Percentiles rank a stretch among this genome's conserved stretches.
These are phyloP conservation scores for Cylindrodendrum hubeiense DNA, from an alignment of 2,329 filamentous ascomycete species.

Conservation along the genomic window DNA sequence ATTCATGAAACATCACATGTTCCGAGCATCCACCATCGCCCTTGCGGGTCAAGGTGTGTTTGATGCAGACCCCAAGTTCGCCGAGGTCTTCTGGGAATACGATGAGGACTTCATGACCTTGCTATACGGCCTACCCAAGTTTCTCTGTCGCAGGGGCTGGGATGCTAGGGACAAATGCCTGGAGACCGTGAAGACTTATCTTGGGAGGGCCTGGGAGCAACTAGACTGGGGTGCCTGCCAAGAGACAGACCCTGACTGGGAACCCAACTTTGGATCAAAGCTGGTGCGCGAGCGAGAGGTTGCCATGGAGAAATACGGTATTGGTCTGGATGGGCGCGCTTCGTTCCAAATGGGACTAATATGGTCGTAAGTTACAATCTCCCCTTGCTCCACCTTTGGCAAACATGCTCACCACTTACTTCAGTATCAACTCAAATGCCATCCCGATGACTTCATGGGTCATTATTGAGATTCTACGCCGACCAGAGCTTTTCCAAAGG, in stretches of 20 bases:
- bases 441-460: constrained; percentile 42
- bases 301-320: constrained; percentile 39
- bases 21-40: constrained; percentile 38
- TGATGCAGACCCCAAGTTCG: constrained; percentile 31
- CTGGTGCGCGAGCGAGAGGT: constrained; percentile 39
- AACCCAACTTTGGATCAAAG: constrained; percentile 39
- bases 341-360: constrained; percentile 42
- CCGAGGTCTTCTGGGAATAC: constrained; percentile 38
- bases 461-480: constrained; percentile 37
- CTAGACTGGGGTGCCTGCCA: constrained; percentile 27
- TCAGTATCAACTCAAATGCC: constrained; percentile 41
- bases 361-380: constrained; percentile 36
- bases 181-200: constrained; percentile 30
- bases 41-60: constrained; percentile 32
- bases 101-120: constrained; percentile 40
- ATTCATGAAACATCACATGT: constrained; percentile 40
- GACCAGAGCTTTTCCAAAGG: constrained; percentile 32
- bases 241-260: constrained; percentile 31
- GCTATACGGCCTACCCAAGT: constrained; percentile 36
- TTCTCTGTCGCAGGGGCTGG: constrained; percentile 36
- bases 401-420: neutral
- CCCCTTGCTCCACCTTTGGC: neutral
- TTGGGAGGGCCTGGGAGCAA: constrained; percentile 27
- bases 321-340: constrained; percentile 35
- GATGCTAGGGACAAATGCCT: constrained; percentile 37